Base-by-base conservation (phyloP, 805 yeast genomes). In the Dipodascus albidus region DNA sequence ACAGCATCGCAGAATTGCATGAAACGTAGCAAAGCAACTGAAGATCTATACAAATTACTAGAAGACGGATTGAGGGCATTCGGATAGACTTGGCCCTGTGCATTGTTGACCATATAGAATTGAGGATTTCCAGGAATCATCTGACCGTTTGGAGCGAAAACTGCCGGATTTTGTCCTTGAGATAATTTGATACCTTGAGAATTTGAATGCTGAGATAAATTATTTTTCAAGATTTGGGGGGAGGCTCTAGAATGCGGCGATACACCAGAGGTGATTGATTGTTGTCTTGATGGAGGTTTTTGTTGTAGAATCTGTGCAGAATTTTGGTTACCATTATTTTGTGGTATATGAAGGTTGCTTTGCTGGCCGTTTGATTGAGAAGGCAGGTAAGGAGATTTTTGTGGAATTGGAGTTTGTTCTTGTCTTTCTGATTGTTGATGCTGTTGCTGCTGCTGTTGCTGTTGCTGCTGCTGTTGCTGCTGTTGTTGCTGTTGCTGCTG, bases 1-100 rank as follows among this genome's bases (percentile, higher is more conserved):
- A 79, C 60, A 44, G 70, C 60, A 55, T 79, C 82, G 47, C 78
- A 70, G 31, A 77, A 70, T 48, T 77, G 81, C 57, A 78, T 65
- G 11, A 80, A 64, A 52, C 78, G 70, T 51, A 78, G 64, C 3
- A 79, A 70, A 1, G 83, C 83, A 6, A 38, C 44, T n/a, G 44
- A 38, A 38, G 44, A n/a, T 14, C 44, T 38, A 14, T 38, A 38
- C 20, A 38, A 17, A 41, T 74, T 69, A 53, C 78, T 67, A 49
- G 70, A 69, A 55, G 70, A 70, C 54, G 75, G 66, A 33, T 58
- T 58, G 9, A 63, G 60, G 20, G 17, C 20, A 38, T 38, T 38
- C 15, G 17, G 44, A 14, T 38, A 38, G 20, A 38, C 20, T 38
- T 38, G 44, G n/a, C 20, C 44, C n/a, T 38, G 44, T 4, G 14